Percentiles rank a stretch among this genome's conserved stretches.
These are phyloP conservation scores for Gymnopilus dilepis DNA, from an alignment of 768 basidiomycete genomes.

Conservation along the genomic window DNA sequence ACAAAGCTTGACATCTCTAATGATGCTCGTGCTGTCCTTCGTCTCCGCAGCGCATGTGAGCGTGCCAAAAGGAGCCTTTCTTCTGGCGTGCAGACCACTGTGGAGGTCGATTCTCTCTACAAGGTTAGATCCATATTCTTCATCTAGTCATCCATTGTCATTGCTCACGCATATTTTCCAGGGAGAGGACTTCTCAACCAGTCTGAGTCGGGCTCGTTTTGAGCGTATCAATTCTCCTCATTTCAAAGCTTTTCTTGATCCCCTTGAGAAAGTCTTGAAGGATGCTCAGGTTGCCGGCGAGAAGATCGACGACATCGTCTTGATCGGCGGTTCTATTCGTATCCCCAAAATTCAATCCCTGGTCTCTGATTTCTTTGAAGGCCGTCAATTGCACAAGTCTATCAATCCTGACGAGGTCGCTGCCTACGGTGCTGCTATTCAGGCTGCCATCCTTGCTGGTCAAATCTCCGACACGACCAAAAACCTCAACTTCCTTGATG, in stretches of 20 bases:
- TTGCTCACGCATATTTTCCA: constrained; percentile 31
- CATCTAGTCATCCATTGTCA: background rate
- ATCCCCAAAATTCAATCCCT: constrained; percentile 99
- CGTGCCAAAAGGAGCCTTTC: constrained; percentile 99
- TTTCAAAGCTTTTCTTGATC: constrained; percentile 98
- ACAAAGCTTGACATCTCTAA: constrained; percentile 96
- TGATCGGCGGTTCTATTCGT: constrained; percentile 99
- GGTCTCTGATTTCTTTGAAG: constrained; percentile 98
- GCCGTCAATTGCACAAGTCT: constrained; percentile 98
- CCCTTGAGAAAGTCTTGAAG: constrained; percentile 98
- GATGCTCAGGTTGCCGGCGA: constrained; percentile 98
- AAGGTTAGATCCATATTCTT: constrained; percentile 60
- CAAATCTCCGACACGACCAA: constrained; percentile 99
- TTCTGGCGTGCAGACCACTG: constrained; percentile 96
- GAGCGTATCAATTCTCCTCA: constrained; percentile 96
- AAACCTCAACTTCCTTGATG: constrained; percentile 97
- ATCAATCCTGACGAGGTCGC: constrained; percentile 99
- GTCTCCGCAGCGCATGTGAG: constrained; percentile 96
- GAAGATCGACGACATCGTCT: constrained; percentile 98
- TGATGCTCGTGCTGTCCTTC: constrained; percentile 95
- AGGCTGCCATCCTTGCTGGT: constrained; percentile 97
- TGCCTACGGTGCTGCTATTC: constrained; percentile 99
- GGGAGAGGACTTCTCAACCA: constrained; percentile 98
- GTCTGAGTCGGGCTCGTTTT: constrained; percentile 99
- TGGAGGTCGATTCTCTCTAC: constrained; percentile 98